Conservation (phyloP, 805 yeast genomes). For the Zygoascus bituminiphila region DNA sequence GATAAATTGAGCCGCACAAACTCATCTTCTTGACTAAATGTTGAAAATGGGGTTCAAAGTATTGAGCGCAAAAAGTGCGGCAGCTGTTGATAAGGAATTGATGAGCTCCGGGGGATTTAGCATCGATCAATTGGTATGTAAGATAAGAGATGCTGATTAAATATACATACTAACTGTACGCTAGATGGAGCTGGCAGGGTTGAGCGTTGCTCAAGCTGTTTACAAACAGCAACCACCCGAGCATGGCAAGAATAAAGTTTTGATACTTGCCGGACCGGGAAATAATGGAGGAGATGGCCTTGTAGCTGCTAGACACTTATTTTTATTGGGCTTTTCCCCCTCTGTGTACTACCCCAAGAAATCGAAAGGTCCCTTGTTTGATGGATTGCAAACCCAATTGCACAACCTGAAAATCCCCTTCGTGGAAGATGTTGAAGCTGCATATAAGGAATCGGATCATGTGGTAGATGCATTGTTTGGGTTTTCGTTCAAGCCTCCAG, state of each 20-base stretch:
- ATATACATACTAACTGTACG: conserved; percentile 21
- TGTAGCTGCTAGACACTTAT: conserved; percentile 88
- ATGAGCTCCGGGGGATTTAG: conserved; percentile 82
- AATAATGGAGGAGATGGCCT: conserved; percentile 94
- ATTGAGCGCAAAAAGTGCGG: conserved; percentile 41
- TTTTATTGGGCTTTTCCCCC: conserved; percentile 71
- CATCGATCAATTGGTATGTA: conserved; percentile 58
- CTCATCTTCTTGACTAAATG: neutral
- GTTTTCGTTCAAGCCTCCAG: conserved; percentile 84
- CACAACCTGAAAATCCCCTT: conserved; percentile 54
- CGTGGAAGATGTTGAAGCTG: conserved; percentile 32
- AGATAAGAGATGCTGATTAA: neutral
- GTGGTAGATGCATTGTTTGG: conserved; percentile 86
- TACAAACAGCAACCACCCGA: conserved; percentile 56
- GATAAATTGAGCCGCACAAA: neutral
- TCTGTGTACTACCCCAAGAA: conserved; percentile 71
- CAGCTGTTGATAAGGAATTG: conserved; percentile 71
- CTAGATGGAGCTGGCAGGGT: conserved; percentile 91
- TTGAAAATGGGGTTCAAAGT: conserved; percentile 4
- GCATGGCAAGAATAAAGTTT: conserved; percentile 36
- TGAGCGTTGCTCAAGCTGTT: conserved; percentile 85
- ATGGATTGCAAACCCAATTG: conserved; percentile 58
- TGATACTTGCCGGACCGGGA: conserved; percentile 89
- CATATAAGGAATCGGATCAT: conserved; percentile 34
- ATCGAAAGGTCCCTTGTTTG: conserved; percentile 49